A percentile compares a stretch with the other conserved stretches of the same genome.
These are phyloP conservation scores for Penicillium coprophilum DNA, from an alignment of 495 filamentous ascomycete species.

Conservation along the genomic window DNA sequence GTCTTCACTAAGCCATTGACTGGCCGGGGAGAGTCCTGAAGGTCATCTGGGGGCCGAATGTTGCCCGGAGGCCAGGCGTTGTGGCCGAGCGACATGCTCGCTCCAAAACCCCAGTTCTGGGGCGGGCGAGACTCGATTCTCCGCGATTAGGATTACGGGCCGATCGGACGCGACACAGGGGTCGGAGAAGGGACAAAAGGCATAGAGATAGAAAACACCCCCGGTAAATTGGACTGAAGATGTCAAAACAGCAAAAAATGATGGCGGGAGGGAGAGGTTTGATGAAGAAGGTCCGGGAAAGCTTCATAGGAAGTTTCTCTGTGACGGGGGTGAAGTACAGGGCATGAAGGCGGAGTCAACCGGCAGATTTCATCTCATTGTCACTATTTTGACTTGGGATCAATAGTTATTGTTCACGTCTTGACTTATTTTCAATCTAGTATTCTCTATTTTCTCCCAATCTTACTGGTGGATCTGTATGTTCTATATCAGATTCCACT, in stretches of 20 bases:
- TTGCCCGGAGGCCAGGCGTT: slow-evolving; percentile 52
- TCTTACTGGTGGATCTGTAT: not conserved
- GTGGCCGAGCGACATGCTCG: slow-evolving; percentile 55
- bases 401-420: slow-evolving; percentile 3
- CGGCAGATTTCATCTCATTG: slow-evolving; percentile 34
- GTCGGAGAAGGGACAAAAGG: slow-evolving; percentile 34
- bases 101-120: slow-evolving; percentile 50
- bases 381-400: slow-evolving; percentile 7
- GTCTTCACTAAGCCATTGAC: slow-evolving; percentile 50
- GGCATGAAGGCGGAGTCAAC: slow-evolving; percentile 33
- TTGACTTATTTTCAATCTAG: slow-evolving; percentile 1
- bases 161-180: slow-evolving; percentile 31
- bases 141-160: slow-evolving; percentile 44
- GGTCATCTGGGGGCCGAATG: slow-evolving; percentile 48
- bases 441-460: not conserved
- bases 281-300: slow-evolving; percentile 40
- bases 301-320: slow-evolving; percentile 42
- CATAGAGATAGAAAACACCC: slow-evolving; percentile 31
- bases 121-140: slow-evolving; percentile 50
- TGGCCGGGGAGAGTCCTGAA: slow-evolving; percentile 43
- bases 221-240: slow-evolving; percentile 25
- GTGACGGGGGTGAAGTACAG: slow-evolving; percentile 44
- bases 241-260: slow-evolving; percentile 35
- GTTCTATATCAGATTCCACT: too few species aligned
- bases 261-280: slow-evolving; percentile 37